A percentile compares a stretch with the other conserved stretches of the same genome.
Evolutionary conservation across 176 grass and related monocot species (phyloP).

Genomic region (Metroxylon sagu): DNA sequence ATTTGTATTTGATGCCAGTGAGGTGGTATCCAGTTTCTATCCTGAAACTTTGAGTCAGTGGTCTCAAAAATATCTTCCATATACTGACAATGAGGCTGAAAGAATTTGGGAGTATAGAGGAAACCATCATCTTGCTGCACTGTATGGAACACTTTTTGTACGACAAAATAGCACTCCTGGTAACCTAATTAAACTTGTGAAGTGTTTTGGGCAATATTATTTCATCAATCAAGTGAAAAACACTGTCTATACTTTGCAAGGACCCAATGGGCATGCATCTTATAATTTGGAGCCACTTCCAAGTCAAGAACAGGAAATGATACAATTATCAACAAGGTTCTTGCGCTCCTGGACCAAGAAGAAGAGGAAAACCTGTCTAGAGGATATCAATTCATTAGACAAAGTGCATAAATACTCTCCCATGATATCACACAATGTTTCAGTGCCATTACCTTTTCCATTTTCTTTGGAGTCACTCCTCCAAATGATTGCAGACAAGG

Average conservation of each 20-base stretch:
- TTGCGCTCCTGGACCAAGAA: conserved; percentile 16
- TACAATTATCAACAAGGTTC: not conserved
- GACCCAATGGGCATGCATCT: not conserved
- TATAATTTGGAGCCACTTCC: not conserved
- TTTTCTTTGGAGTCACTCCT: conserved; percentile 48
- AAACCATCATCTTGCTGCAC: conserved; percentile 51
- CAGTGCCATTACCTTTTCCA: conserved; percentile 15
- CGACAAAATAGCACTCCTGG: conserved; percentile 9
- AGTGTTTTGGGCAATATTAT: conserved; percentile 36
- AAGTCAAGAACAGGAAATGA: not conserved
- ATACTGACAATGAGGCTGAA: not conserved
- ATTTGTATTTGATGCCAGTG: conserved; percentile 44
- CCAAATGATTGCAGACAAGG: conserved; percentile 30
- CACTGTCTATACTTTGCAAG: not conserved
- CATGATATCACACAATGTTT: conserved; percentile 5
- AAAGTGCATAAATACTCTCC: conserved; percentile 5
- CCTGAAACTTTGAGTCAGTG: conserved; percentile 29
- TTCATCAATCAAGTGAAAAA: conserved; percentile 31
- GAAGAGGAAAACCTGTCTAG: conserved; percentile 3
- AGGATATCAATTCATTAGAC: conserved; percentile 6
- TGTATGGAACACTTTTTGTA: conserved; percentile 59
- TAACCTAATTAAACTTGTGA: conserved; percentile 38
- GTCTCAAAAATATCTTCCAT: not conserved
- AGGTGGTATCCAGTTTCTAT: conserved; percentile 37
- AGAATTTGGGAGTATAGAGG: conserved; percentile 30